These are phyloP conservation scores for Lipomyces chichibuensis DNA, from an alignment of 805 yeast species.

Conservation along the genomic window DNA sequence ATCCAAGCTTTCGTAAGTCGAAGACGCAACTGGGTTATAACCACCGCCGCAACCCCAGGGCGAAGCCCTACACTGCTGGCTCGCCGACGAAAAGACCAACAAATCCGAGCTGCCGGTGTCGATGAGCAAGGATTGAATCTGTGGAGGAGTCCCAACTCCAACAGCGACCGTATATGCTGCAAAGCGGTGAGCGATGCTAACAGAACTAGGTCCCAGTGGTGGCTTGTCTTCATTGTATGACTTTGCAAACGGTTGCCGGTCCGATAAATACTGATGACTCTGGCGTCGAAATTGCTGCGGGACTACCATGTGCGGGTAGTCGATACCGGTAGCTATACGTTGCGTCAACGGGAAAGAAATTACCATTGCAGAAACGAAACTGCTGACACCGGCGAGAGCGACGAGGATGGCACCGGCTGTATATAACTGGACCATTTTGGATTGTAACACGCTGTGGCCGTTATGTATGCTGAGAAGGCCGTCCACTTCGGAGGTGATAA, in stretches of 20 bases:
- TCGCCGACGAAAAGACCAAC: constrained; percentile 24
- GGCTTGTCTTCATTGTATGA: not conserved
- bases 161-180: constrained; percentile 27
- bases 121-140: constrained; percentile 27
- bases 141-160: constrained; percentile 33
- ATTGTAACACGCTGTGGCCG: not conserved
- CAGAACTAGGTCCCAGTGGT: not conserved
- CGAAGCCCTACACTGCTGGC: constrained; percentile 22
- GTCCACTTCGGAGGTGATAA: not conserved
- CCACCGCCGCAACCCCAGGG: constrained; percentile 32
- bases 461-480: not conserved
- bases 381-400: not conserved
- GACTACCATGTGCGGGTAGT: constrained; percentile 7
- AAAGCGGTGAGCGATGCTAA: constrained; percentile 6
- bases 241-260: not conserved
- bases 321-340: not conserved
- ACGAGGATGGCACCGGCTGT: not conserved
- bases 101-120: constrained; percentile 31
- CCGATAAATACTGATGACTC: not conserved
- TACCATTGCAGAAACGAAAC: not conserved
- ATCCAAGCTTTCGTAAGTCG: constrained; percentile 16
- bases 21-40: constrained; percentile 20
- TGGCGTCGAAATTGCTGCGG: not conserved
- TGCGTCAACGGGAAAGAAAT: constrained; percentile 8
- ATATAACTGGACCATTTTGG: not conserved